A percentile compares a stretch with the other conserved stretches of the same genome.
Evolutionary conservation across 1,284 basidiomycete species (phyloP).

Genomic region (Moesziomyces sp.): DNA sequence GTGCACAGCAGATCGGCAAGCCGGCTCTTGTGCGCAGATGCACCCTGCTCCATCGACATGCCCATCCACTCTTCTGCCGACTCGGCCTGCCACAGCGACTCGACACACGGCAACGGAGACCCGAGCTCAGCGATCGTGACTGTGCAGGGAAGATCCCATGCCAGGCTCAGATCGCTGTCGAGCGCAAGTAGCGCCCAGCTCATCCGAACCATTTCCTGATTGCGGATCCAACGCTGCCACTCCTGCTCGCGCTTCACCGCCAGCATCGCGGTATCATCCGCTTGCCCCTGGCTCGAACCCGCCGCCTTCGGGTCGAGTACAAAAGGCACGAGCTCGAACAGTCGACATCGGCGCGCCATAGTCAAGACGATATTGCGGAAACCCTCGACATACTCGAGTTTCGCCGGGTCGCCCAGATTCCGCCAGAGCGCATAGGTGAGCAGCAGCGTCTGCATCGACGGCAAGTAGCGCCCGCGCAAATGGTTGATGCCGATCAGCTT

Average conservation of each 20-base stretch:
- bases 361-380: constrained; percentile 8
- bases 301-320: neutral
- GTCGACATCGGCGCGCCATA: constrained; percentile 8
- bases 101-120: constrained; percentile 1
- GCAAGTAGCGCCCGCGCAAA: constrained; percentile 3
- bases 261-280: too few species aligned
- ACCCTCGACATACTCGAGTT: constrained; percentile 10
- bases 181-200: constrained; percentile 2
- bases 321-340: constrained; percentile 3
- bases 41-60: too few species aligned
- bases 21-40: too few species aligned
- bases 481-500: constrained; percentile 10
- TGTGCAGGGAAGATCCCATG: constrained; percentile 5
- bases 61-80: neutral
- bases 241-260: neutral
- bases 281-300: neutral
- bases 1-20: too few species aligned
- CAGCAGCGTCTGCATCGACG: constrained; percentile 7
- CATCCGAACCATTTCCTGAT: constrained; percentile 3
- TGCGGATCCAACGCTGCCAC: constrained; percentile 5
- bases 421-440: constrained; percentile 7
- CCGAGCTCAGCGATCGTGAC: constrained; percentile 1
- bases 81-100: constrained; percentile 4
- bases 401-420: constrained; percentile 6
- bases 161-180: constrained; percentile 5